Conservation (phyloP, 140 eudicot genomes). For the Cichorium intybus region DNA sequence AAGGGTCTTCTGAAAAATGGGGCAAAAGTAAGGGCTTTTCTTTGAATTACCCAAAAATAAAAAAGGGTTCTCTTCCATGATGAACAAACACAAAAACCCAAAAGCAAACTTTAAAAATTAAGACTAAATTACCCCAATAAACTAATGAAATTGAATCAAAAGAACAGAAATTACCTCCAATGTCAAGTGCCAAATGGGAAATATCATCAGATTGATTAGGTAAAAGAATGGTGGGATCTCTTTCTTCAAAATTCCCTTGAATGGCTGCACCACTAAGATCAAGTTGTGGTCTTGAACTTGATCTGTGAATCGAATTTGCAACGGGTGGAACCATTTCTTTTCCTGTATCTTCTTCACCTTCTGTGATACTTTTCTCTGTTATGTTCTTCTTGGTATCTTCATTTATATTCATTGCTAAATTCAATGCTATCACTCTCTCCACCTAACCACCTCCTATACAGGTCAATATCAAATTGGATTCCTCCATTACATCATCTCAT, state of each 20-base stretch:
- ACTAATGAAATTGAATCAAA: neutral
- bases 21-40: too few relatives aligned
- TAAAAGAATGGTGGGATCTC: slow-evolving; percentile 80
- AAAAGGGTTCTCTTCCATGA: neutral
- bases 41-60: too few relatives aligned
- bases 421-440: slow-evolving; percentile 27
- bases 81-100: neutral
- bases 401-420: slow-evolving; percentile 48
- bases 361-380: slow-evolving; percentile 6
- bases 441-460: slow-evolving; percentile 43
- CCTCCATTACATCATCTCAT: slow-evolving; percentile 9
- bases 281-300: slow-evolving; percentile 81
- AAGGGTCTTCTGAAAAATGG: too few relatives aligned
- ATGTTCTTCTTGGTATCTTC: slow-evolving; percentile 19
- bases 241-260: slow-evolving; percentile 97
- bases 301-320: slow-evolving; percentile 71
- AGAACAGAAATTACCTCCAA: slow-evolving; percentile 64
- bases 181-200: slow-evolving; percentile 88
- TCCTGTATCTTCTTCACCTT: slow-evolving; percentile 28
- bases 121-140: neutral
- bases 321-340: slow-evolving; percentile 62
- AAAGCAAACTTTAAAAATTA: neutral
- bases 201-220: slow-evolving; percentile 99
- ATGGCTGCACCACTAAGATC: slow-evolving; percentile 96
- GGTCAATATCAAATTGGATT: slow-evolving; percentile 31